phyloP scores from a whole-genome alignment of 257 asterid species.

The Solanum etuberosum region DNA sequence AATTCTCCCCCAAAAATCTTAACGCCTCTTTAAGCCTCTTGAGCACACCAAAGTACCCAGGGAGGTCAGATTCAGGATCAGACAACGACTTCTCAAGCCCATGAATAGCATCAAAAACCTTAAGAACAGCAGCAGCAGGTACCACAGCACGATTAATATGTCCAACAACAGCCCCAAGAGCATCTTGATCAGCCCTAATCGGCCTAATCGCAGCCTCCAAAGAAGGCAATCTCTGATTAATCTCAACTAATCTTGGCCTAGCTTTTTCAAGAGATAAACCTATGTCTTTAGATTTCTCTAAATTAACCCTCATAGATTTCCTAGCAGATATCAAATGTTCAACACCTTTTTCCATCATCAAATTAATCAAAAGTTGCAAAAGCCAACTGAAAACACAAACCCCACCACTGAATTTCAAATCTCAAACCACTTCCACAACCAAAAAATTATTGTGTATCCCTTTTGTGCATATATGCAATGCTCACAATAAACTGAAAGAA shows the following conservation, averaged over 20 bases:
- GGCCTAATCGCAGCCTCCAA: slow-evolving; percentile 69
- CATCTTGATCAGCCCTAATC: slow-evolving; percentile 53
- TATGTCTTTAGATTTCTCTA: slow-evolving; percentile 57
- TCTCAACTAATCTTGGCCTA: slow-evolving; percentile 65
- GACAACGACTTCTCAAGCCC: slow-evolving; percentile 75
- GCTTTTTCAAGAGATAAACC: slow-evolving; percentile 42
- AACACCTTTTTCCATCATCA: slow-evolving; percentile 37
- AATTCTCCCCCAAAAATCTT: slow-evolving; percentile 62
- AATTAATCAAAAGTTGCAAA: slow-evolving; percentile 2
- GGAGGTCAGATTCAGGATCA: slow-evolving; percentile 58
- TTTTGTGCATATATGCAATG: neutral
- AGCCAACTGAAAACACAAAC: neutral
- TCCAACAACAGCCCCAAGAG: slow-evolving; percentile 57
- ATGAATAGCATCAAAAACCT: slow-evolving; percentile 88
- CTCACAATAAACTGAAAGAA: neutral
- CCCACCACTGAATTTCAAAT: neutral
- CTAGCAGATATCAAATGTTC: slow-evolving; percentile 55
- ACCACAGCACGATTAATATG: slow-evolving; percentile 84
- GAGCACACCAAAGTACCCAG: slow-evolving; percentile 61
- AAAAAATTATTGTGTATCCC: neutral
- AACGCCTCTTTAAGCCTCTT: slow-evolving; percentile 76
- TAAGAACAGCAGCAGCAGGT: slow-evolving; percentile 87
- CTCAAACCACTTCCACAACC: neutral
- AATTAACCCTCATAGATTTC: slow-evolving; percentile 44
- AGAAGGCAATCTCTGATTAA: slow-evolving; percentile 51